Conservation (phyloP, 129 eudicot genomes). For the Chrysanthemum makinoi region DNA sequence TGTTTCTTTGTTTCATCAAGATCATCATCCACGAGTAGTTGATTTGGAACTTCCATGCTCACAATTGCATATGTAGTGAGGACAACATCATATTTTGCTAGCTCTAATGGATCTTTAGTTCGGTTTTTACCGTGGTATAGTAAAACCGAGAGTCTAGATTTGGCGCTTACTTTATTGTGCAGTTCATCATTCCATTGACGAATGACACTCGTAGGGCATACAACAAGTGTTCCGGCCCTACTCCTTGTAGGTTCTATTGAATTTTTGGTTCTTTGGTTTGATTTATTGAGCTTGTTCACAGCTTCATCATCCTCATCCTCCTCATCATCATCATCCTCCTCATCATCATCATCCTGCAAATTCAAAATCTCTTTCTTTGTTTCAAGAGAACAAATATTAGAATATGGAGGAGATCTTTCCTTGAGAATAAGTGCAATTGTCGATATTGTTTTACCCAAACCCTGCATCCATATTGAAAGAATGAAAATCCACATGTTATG, state of each 20-base stretch:
- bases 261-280: slow-evolving; percentile 12
- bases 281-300: neutral
- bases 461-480: slow-evolving; percentile 39
- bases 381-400: slow-evolving; percentile 27
- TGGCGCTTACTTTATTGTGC: slow-evolving; percentile 60
- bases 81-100: slow-evolving; percentile 92
- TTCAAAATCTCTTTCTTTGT: slow-evolving; percentile 54
- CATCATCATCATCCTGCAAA: slow-evolving; percentile 79
- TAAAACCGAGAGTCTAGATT: slow-evolving; percentile 72
- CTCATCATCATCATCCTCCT: slow-evolving; percentile 65
- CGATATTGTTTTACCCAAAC: slow-evolving; percentile 93
- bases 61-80: slow-evolving; percentile 94
- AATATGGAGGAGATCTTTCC: slow-evolving; percentile 69
- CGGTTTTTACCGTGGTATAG: slow-evolving; percentile 87
- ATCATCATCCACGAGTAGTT: slow-evolving; percentile 65
- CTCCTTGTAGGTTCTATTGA: slow-evolving; percentile 33
- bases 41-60: slow-evolving; percentile 94
- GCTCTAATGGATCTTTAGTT: slow-evolving; percentile 77
- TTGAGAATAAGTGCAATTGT: slow-evolving; percentile 89
- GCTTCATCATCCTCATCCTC: slow-evolving; percentile 28
- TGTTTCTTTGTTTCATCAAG: slow-evolving; percentile 49
- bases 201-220: slow-evolving; percentile 96
- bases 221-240: slow-evolving; percentile 92
- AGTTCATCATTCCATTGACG: slow-evolving; percentile 95
- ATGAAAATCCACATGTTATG: neutral